These are phyloP conservation scores for Naegleria gruberi DNA, from an alignment of 208 protist species.

Conservation along the genomic window DNA sequence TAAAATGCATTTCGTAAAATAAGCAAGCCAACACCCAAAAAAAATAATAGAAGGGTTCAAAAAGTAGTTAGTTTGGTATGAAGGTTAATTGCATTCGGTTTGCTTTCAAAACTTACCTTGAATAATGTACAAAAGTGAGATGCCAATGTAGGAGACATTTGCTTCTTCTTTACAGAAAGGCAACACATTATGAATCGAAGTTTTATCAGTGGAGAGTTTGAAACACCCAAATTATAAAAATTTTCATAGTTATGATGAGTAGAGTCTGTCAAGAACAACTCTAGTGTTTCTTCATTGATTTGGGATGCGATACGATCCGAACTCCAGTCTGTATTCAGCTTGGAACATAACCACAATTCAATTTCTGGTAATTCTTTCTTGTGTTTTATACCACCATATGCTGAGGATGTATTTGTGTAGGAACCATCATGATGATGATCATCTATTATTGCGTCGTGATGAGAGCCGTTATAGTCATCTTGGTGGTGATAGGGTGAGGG, in stretches of 20 bases:
- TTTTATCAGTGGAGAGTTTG: background rate
- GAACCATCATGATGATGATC: background rate
- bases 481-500: background rate
- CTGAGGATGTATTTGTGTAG: background rate
- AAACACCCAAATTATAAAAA: background rate
- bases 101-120: background rate
- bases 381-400: too few species aligned
- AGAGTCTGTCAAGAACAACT: background rate
- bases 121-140: background rate
- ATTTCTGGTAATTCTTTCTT: background rate
- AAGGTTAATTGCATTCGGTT: too few species aligned
- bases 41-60: too few species aligned
- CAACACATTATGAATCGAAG: background rate
- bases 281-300: background rate
- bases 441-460: background rate
- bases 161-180: background rate
- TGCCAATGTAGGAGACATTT: background rate
- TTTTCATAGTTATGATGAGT: background rate
- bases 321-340: background rate
- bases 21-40: too few species aligned
- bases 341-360: background rate
- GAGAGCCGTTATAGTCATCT: background rate
- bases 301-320: background rate
- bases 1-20: too few species aligned
- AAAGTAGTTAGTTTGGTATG: too few species aligned